Percentiles rank a stretch among this genome's conserved stretches.
These are phyloP conservation scores for Stellera chamaejasme DNA, from an alignment of 345 rosid genomes.

Conservation along the genomic window DNA sequence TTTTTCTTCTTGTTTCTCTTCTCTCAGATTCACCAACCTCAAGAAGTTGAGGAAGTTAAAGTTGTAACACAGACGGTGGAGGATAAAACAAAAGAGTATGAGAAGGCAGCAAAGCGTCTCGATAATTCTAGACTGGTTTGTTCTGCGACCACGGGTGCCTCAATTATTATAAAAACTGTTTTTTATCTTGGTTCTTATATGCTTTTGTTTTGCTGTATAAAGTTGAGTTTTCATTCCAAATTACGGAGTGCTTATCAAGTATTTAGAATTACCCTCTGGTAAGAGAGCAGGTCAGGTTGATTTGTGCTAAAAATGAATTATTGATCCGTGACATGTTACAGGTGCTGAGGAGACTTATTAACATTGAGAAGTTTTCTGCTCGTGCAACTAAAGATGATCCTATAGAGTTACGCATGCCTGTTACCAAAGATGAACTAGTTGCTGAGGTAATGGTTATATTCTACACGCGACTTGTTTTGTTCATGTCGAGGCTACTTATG, in stretches of 20 bases:
- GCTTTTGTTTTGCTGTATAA: neutral
- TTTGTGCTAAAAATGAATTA: neutral
- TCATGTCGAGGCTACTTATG: too few species aligned
- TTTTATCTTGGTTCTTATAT: neutral
- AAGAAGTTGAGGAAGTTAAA: conserved; percentile 70
- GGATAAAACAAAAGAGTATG: conserved; percentile 52
- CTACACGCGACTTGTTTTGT: too few species aligned
- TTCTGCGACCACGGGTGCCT: conserved; percentile 14
- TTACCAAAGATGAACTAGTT: conserved; percentile 64
- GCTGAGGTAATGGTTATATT: conserved; percentile 48
- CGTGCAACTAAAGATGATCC: conserved; percentile 74
- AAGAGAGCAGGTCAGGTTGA: conserved; percentile 1
- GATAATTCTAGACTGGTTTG: conserved; percentile 58
- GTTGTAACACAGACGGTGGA: conserved; percentile 42
- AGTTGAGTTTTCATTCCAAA: neutral
- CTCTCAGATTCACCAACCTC: conserved; percentile 54
- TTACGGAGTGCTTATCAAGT: neutral
- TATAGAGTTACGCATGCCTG: conserved; percentile 53
- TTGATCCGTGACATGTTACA: conserved; percentile 15
- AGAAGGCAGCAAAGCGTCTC: conserved; percentile 74
- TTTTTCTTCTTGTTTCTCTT: too few species aligned
- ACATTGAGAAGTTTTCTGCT: conserved; percentile 50
- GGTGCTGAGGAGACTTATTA: conserved; percentile 54
- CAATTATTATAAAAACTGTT: neutral
- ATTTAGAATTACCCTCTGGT: conserved; percentile 4